These are phyloP conservation scores for Pseudoturritis turrita DNA, from an alignment of 345 rosid genomes.

Conservation along the genomic window DNA sequence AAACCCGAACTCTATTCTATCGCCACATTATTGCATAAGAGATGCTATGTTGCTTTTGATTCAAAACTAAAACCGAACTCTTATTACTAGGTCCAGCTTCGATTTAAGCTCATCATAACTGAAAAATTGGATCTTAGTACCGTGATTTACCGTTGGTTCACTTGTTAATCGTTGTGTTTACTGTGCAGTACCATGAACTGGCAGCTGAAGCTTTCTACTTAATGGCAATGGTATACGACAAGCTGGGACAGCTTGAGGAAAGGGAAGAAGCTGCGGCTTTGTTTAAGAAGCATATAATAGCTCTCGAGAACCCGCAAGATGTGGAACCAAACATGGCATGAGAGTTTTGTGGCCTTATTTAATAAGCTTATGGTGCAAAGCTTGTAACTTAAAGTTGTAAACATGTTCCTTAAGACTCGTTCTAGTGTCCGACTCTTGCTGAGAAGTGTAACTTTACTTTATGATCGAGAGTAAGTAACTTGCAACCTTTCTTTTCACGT, in stretches of 20 bases:
- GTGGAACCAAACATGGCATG: constrained; percentile 28
- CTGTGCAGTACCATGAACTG: constrained; percentile 76
- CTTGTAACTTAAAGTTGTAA: constrained; percentile 7
- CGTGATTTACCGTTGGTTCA: not conserved
- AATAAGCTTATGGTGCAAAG: constrained; percentile 7
- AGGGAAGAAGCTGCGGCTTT: constrained; percentile 82
- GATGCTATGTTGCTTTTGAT: not conserved
- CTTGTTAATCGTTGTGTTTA: not conserved
- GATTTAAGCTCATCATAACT: constrained; percentile 1
- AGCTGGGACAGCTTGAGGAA: constrained; percentile 48
- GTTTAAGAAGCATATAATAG: constrained; percentile 61
- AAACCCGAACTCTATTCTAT: not conserved
- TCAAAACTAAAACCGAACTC: not conserved
- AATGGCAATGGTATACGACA: constrained; percentile 64
- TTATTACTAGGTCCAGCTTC: not conserved
- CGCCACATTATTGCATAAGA: not conserved
- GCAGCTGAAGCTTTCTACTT: constrained; percentile 79
- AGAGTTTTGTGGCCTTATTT: not conserved
- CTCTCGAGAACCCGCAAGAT: constrained; percentile 60
- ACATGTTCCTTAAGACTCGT: not conserved
- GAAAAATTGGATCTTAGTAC: not conserved
- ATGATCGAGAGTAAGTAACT: not conserved
- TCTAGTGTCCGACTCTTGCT: not conserved
- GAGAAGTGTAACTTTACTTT: not conserved
- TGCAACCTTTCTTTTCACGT: not conserved